These are phyloP conservation scores for Delonix regia DNA, from an alignment of 306 rosid species.

Conservation along the genomic window DNA sequence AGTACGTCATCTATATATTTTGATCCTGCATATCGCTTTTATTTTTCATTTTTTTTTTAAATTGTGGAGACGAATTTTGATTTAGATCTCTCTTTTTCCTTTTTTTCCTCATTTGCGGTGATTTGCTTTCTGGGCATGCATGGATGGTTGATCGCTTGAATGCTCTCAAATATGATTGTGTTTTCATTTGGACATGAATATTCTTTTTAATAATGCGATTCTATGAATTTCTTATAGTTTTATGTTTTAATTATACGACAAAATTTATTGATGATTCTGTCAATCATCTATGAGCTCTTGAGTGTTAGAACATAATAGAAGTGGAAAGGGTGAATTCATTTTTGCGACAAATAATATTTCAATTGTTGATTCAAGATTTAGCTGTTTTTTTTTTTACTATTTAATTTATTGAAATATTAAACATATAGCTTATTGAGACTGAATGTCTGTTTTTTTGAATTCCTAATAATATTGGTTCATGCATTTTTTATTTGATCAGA, in stretches of 20 bases:
- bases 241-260: not conserved
- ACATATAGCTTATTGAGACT: not conserved
- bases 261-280: not conserved
- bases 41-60: not conserved
- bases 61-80: not conserved
- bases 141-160: not conserved
- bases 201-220: not conserved
- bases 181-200: not conserved
- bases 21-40: not conserved
- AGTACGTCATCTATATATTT: conserved; percentile 49
- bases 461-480: not conserved
- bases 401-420: not conserved
- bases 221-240: not conserved
- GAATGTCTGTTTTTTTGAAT: not conserved
- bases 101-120: conserved; percentile 8
- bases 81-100: conserved; percentile 10
- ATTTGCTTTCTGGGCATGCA: not conserved
- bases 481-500: too few relatives aligned
- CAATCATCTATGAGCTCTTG: not conserved
- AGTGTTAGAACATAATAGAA: not conserved
- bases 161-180: not conserved
- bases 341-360: not conserved
- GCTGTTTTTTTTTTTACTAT: not conserved
- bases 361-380: not conserved
- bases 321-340: not conserved